A percentile compares a stretch with the other conserved stretches of the same genome.
Conservation (phyloP, 441 rosid species). For the Populus hybrid region DNA sequence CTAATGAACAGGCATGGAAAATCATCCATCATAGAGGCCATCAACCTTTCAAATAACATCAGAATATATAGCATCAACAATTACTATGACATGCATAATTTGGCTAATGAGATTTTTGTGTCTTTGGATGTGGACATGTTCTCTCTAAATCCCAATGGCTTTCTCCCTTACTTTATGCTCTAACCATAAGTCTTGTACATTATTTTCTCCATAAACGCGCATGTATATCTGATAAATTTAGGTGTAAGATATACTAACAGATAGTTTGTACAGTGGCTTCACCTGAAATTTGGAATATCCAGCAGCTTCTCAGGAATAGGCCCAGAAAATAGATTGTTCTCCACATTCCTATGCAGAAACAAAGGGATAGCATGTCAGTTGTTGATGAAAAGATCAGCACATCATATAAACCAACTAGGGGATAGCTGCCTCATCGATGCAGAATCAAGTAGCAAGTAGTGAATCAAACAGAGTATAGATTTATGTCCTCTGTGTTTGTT, state of each 20-base stretch:
- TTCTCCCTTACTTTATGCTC: neutral
- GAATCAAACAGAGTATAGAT: neutral
- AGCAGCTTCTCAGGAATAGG: conserved; percentile 73
- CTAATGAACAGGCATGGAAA: neutral
- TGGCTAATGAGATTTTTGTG: neutral
- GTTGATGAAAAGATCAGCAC: neutral
- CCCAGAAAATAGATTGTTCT: conserved; percentile 84
- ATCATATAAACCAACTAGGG: neutral
- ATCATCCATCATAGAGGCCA: neutral
- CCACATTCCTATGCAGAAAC: conserved; percentile 58
- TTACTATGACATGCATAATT: neutral
- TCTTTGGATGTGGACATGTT: neutral
- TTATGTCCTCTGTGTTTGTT: neutral
- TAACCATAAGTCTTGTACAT: neutral
- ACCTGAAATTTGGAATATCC: conserved; percentile 75
- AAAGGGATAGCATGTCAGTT: conserved; percentile 13
- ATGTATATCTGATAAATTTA: neutral
- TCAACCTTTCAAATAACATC: neutral
- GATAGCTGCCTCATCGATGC: neutral
- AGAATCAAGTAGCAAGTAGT: no score
- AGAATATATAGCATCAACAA: neutral
- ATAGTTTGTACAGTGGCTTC: conserved; percentile 4
- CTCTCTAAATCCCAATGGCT: neutral
- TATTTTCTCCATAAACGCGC: neutral
- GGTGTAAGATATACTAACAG: neutral